Percentiles rank a stretch among this genome's conserved stretches.
Evolutionary conservation across 192 early-diverging fungal genomes (phyloP).

Genomic region (Coemansia reversa): DNA sequence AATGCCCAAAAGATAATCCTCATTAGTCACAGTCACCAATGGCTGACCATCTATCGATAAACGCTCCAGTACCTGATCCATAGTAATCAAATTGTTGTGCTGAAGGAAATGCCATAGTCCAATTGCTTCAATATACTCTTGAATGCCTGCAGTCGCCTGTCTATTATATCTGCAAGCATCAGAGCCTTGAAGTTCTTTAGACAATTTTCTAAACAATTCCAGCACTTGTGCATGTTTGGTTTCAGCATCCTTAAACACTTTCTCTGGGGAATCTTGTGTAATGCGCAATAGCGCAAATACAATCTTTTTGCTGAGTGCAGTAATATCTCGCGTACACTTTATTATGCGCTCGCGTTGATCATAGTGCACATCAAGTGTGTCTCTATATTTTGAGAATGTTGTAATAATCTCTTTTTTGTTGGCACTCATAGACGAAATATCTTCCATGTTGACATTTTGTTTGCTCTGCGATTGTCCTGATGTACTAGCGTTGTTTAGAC

Average conservation of each 20-base stretch:
- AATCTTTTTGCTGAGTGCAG: slow-evolving; percentile 53
- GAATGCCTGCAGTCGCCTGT: slow-evolving; percentile 39
- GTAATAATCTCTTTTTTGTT: slow-evolving; percentile 18
- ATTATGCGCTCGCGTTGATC: slow-evolving; percentile 56
- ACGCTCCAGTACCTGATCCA: slow-evolving; percentile 33
- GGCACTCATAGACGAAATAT: slow-evolving; percentile 1
- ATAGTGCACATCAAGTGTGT: slow-evolving; percentile 48
- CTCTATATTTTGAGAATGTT: slow-evolving; percentile 28
- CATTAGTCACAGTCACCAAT: slow-evolving; percentile 30
- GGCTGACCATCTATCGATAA: slow-evolving; percentile 10
- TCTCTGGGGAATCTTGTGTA: slow-evolving; percentile 28
- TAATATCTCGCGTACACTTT: slow-evolving; percentile 56
- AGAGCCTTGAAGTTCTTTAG: slow-evolving; percentile 43
- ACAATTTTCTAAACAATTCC: slow-evolving; percentile 28
- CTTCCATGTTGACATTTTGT: not conserved
- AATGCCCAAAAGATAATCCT: slow-evolving; percentile 59
- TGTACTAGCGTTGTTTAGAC: slow-evolving; percentile 1
- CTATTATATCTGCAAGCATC: slow-evolving; percentile 43
- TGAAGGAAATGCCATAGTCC: slow-evolving; percentile 48
- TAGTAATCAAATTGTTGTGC: slow-evolving; percentile 31
- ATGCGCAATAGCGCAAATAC: slow-evolving; percentile 53
- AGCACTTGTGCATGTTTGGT: slow-evolving; percentile 33
- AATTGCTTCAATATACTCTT: slow-evolving; percentile 56
- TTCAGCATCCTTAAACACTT: slow-evolving; percentile 43
- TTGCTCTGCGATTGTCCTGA: not conserved